Base-by-base conservation (phyloP, 2,329 filamentous ascomycete species). In the Pleurostoma richardsiae region DNA sequence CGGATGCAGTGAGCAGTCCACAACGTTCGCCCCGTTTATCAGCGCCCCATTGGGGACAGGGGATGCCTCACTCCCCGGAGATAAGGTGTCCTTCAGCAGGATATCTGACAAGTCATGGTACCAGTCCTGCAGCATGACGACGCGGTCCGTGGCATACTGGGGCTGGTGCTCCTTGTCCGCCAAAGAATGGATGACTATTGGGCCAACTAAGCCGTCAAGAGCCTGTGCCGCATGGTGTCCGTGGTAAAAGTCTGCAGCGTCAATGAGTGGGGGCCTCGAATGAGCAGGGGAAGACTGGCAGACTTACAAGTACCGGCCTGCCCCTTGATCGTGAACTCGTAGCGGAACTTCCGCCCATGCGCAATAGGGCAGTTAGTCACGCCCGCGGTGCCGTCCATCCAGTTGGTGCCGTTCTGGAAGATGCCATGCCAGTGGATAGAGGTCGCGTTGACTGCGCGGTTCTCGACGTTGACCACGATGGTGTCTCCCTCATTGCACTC, bases 371-470 rank as follows among this genome's bases (percentile, higher is more conserved):
- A 84, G 59, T 85, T 82, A 1, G 74, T 79, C 3, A 83, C 72
- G 38, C 74, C 80, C 0, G 76, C 68, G 2, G 82, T 74, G 2
- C 85, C 85, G 56, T 88, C 85, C 78, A 86, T 85, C 44, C 77
- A 74, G 49, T 82, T 88, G 0, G 85, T 87, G 8, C 85, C 85
- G 54, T 88, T 88, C 59, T 90, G 86, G 58, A 82, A 89, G 52
- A 92, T 74, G 11, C 88, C 88, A 54, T 92, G 88, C 62, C 87
- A 91, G 59, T 92, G 88, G 4, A 91, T 71, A 36, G 76, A 79
- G 6, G 84, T 85, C 10, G 75, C 78, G 53, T 90, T 86, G 10
- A 71, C 69, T 1, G 86, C 79, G 27, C 77, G 72, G 55, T 92
- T 92, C 54, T 80, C 68, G 43, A 90, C 72, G 30, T 87, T 80